Base-by-base conservation (phyloP, 2,329 filamentous ascomycete genomes). In the Aspergillus sp. region DNA sequence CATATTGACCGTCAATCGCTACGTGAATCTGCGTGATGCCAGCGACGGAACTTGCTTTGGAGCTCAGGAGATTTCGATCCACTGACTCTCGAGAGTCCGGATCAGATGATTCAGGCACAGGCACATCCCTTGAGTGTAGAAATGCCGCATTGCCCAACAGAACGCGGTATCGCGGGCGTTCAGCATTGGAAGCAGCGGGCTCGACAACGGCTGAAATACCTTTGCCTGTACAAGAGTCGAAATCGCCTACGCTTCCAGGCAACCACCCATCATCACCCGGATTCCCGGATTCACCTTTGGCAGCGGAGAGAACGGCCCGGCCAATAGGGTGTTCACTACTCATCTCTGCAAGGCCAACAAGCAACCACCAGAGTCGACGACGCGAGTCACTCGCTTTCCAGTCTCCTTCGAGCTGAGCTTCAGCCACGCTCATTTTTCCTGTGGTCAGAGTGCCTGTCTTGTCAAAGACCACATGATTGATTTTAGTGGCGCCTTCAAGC, bases 381-480 rank as follows among this genome's bases (percentile, higher is more conserved):
- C 81, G 80, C 74, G 79, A 80, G 30, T 85, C 79, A 47, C 76
- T 82, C 27, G 77, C 76, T 39, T 78, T 74, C 91, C 91, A 97
- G 2, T 75, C 67, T 5, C 80, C 70, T 30, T 79, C 79, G 33
- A 91, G 75, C 43, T 80, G 81, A 26, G 79, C 75, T 48, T 83
- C 81, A 5, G 88, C 85, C 12, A 97, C 90, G 51, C 80, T 94
- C 89, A 98, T 97, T 69, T 90, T 94, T 41, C 93, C 93, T 57
- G 93, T 80, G 0, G 93, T 98, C 50, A 98, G 77, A 3, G 91
- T 97, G 29, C 91, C 91, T 1, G 91, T 97, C 77, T 97, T 97
- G 73, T 97, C 91, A 26, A 97, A 80, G 10, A 97, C 86, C 19
- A 97, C 80, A 57, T 94, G 86, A 1, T 84, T 94, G 55, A 97